Conservation (phyloP, 1,284 basidiomycete species). For the Mycena citricolor region DNA sequence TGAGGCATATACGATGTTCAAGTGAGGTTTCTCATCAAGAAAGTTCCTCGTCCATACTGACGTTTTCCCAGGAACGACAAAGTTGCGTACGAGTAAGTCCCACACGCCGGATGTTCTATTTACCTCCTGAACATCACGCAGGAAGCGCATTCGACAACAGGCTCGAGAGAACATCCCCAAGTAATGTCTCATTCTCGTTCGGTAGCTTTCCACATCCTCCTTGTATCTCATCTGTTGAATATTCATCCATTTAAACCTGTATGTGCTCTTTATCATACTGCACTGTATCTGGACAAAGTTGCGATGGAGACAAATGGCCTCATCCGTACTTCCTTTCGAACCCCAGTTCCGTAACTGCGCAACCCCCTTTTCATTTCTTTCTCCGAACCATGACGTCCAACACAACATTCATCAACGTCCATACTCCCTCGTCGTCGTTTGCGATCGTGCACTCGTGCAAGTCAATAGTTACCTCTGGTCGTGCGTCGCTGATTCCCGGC, state of each 20-base stretch:
- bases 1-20: conserved; percentile 97
- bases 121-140: conserved; percentile 32
- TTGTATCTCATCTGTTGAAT: conserved; percentile 16
- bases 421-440: conserved; percentile 73
- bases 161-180: conserved; percentile 85
- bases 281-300: too few relatives aligned
- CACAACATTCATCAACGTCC: conserved; percentile 60
- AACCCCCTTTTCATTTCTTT: conserved; percentile 7
- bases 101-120: conserved; percentile 7
- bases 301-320: not conserved
- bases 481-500: not conserved
- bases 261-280: conserved; percentile 8
- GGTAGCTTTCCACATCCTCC: conserved; percentile 22
- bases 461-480: conserved; percentile 28
- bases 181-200: conserved; percentile 37
- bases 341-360: conserved; percentile 12
- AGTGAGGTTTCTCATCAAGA: conserved; percentile 51
- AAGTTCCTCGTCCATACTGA: conserved; percentile 3
- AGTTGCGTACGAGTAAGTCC: conserved; percentile 79
- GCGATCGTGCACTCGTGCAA: conserved; percentile 70
- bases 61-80: conserved; percentile 74
- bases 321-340: not conserved
- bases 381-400: conserved; percentile 25
- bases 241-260: conserved; percentile 7
- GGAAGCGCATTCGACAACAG: conserved; percentile 76